These are phyloP conservation scores for Aphanomyces astaci DNA, from an alignment of 352 stramenopile genomes.

Conservation along the genomic window DNA sequence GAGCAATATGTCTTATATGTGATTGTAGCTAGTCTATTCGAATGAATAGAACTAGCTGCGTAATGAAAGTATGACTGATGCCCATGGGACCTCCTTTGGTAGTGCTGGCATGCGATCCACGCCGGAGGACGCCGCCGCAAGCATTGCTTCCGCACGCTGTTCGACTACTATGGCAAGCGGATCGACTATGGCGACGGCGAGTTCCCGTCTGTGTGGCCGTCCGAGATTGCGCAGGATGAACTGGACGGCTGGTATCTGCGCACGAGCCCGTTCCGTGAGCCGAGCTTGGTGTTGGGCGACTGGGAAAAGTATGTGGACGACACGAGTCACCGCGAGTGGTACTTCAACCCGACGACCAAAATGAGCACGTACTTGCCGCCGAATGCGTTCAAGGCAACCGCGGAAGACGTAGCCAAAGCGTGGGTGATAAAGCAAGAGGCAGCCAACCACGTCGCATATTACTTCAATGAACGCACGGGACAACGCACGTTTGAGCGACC, in stretches of 20 bases:
- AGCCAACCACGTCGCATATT: conserved; percentile 49
- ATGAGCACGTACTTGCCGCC: conserved; percentile 44
- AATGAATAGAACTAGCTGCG: no score
- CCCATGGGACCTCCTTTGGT: no score
- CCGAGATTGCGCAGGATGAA: conserved; percentile 85
- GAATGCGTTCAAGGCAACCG: conserved; percentile 23
- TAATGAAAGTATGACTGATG: no score
- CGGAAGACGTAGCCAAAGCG: conserved; percentile 11
- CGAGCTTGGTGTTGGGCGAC: conserved; percentile 32
- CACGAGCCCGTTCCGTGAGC: conserved; percentile 37
- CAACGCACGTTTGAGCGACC: conserved; percentile 63
- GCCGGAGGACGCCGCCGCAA: conserved; percentile 59
- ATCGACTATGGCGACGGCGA: conserved; percentile 88
- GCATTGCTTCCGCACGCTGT: conserved; percentile 84
- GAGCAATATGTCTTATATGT: no score
- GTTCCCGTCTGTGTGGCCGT: conserved; percentile 85
- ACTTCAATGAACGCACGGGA: conserved; percentile 65
- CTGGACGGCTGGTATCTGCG: conserved; percentile 69
- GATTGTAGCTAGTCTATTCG: no score
- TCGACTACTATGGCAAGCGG: conserved; percentile 86
- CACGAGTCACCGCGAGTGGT: conserved; percentile 40
- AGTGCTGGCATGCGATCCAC: conserved; percentile 86
- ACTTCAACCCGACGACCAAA: conserved; percentile 63
- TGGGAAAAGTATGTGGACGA: conserved; percentile 66
- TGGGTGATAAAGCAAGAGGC: conserved; percentile 50